phyloP scores from a whole-genome alignment of 2,329 filamentous ascomycete species.

The Graphilbum fragrans region DNA sequence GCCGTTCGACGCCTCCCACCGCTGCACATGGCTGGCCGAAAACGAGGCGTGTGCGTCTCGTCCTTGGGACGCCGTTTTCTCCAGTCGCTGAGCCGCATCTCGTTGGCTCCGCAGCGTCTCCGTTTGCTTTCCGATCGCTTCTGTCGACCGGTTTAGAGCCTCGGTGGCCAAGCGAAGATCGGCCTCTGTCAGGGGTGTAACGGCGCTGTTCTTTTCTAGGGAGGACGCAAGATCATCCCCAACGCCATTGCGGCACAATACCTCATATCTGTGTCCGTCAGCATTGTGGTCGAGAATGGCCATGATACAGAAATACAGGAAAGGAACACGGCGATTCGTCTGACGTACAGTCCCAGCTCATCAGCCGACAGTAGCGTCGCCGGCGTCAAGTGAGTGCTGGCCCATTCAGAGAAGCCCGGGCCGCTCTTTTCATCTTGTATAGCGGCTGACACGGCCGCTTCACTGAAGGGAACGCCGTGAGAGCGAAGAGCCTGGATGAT shows the following conservation, averaged over 20 bases:
- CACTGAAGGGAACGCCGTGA: constrained; percentile 3
- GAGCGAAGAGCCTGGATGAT: constrained; percentile 7
- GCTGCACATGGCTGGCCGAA: constrained; percentile 23
- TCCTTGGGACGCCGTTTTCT: constrained; percentile 25
- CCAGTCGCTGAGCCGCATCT: constrained; percentile 42
- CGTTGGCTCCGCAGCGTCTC: constrained; percentile 49
- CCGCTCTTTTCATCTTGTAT: constrained; percentile 22
- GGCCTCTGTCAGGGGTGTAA: constrained; percentile 42
- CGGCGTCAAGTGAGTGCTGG: constrained; percentile 29
- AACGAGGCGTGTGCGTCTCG: constrained; percentile 21
- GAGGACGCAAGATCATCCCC: constrained; percentile 31
- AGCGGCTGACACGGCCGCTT: constrained; percentile 18
- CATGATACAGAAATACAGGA: no score
- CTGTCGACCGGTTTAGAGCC: constrained; percentile 52
- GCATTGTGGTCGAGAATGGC: no score
- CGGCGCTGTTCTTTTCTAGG: constrained; percentile 25
- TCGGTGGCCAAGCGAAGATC: constrained; percentile 50
- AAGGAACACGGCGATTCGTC: neutral
- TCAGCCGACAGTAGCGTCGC: constrained; percentile 42
- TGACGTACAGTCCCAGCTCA: constrained; percentile 36
- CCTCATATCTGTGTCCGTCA: constrained; percentile 29
- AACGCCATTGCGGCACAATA: constrained; percentile 34
- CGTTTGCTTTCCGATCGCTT: constrained; percentile 51
- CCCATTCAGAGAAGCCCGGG: constrained; percentile 32
- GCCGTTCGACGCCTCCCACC: constrained; percentile 25